Conservation (phyloP, 371 early-diverging fungal species). For the Syncephalis fuscata region DNA sequence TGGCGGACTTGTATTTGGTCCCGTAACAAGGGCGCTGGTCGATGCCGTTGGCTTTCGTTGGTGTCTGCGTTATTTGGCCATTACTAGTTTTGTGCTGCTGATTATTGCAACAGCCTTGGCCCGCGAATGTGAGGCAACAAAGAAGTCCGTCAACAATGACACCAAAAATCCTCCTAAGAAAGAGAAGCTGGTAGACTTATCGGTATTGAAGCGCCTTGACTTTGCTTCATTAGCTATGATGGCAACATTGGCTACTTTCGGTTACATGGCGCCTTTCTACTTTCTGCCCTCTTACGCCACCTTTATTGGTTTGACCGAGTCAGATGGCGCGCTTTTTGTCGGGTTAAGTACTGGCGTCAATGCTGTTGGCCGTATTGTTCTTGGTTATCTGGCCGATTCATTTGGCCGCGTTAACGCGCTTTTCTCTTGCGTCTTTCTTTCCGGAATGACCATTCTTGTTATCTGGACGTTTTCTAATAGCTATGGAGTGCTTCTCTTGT, state of each 20-base stretch:
- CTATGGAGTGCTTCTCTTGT: constrained; percentile 21
- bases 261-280: constrained; percentile 14
- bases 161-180: no score
- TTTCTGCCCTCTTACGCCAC: constrained; percentile 18
- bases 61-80: constrained; percentile 42
- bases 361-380: constrained; percentile 42
- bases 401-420: constrained; percentile 41
- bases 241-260: constrained; percentile 11
- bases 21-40: constrained; percentile 38
- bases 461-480: constrained; percentile 41
- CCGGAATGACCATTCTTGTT: constrained; percentile 28
- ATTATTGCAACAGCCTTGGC: constrained; percentile 15
- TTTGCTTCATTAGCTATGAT: constrained; percentile 5
- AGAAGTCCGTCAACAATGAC: no score
- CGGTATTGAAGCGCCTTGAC: no score
- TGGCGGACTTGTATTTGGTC: constrained; percentile 56
- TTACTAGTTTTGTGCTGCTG: constrained; percentile 26
- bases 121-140: no score
- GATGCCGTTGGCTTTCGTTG: constrained; percentile 30
- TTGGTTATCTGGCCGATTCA: constrained; percentile 39
- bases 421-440: constrained; percentile 18
- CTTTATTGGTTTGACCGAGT: constrained; percentile 11
- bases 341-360: constrained; percentile 31
- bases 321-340: constrained; percentile 25
- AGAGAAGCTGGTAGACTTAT: no score